Evolutionary conservation across 345 rosid genomes (phyloP), one percentile per base, ranked within the genome.

Genomic region (Aurinia saxatilis): DNA sequence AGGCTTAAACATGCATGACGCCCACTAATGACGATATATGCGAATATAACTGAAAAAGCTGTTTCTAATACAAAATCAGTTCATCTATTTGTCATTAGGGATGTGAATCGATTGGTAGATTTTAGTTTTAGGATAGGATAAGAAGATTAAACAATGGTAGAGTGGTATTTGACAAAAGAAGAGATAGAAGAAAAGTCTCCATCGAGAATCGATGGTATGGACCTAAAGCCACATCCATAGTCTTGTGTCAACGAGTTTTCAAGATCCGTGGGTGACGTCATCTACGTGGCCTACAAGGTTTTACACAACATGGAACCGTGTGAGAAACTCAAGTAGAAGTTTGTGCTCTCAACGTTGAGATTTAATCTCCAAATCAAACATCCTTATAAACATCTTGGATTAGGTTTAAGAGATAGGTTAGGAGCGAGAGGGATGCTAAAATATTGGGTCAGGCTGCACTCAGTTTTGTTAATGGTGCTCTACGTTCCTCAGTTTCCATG

Each of bases 401-500:
- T 63, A 58, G 67, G 57, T n/a, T 63, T 63, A 50, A 33, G 16
- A 63, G 7, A 39, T 38, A 10, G 14, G 31, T 63, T 50, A 50
- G 39, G 13, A 21, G n/a, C 2, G 67, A 63, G 38, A 15, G 0
- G 10, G 67, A 63, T 17, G 30, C 8, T 36, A 16, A 8, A 0
- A 30, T 17, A 5, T 12, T 63, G 5, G 8, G 2, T 63, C 67
- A 63, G 25, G 67, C 40, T 29, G 50, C 58, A 2, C 29, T 41
- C 9, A 63, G 50, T 9, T 63, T 63, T 4, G 1, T 50, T 1
- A 63, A 63, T 4, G 57, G 50, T 3, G 21, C 40, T 29, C 4
- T 63, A 39, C 29, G 67, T 49, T 2, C 58, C 14, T 50, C 58
- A 2, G 49, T 63, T 16, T 63, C 49, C 8, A n/a, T 63, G 10